Evolutionary conservation across 768 basidiomycete genomes (phyloP).

Genomic region (Epithele typhae): DNA sequence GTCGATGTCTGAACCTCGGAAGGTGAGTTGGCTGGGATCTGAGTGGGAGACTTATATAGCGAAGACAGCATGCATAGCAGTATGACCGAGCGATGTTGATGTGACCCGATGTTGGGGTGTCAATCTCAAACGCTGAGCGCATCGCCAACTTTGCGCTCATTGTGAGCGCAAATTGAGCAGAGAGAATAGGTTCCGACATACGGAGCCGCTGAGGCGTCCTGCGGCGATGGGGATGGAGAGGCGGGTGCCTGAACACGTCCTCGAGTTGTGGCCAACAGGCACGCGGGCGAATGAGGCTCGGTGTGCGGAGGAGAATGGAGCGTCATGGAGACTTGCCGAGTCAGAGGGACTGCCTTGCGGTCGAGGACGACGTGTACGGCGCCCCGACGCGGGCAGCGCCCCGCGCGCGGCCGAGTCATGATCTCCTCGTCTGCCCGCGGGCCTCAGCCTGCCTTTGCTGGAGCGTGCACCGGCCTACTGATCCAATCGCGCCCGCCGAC

Average conservation of each 20-base stretch:
- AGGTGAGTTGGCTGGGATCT: constrained; percentile 5
- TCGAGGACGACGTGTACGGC: background rate
- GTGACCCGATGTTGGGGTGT: constrained; percentile 9
- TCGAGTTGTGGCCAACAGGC: constrained; percentile 3
- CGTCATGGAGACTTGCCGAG: constrained; percentile 11
- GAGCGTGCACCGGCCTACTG: too few species aligned
- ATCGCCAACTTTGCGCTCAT: too few species aligned
- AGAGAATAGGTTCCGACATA: constrained; percentile 2
- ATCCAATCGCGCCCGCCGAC: too few species aligned
- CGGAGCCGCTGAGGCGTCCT: background rate
- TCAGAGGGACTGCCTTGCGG: constrained; percentile 12
- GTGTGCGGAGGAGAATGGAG: constrained; percentile 3
- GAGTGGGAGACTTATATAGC: constrained; percentile 13
- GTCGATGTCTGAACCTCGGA: background rate
- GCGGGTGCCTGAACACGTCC: constrained; percentile 10
- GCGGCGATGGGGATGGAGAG: constrained; percentile 5
- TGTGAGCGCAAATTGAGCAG: constrained; percentile 9
- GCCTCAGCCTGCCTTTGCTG: too few species aligned
- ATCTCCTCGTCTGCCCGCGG: background rate
- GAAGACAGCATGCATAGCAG: constrained; percentile 7
- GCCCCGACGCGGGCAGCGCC: too few species aligned
- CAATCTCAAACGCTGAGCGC: constrained; percentile 14
- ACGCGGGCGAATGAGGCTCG: constrained; percentile 5
- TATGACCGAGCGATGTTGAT: constrained; percentile 14
- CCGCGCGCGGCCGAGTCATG: too few species aligned